Conservation (phyloP, 2,329 filamentous ascomycete genomes). For the Microdochium bolleyi region DNA sequence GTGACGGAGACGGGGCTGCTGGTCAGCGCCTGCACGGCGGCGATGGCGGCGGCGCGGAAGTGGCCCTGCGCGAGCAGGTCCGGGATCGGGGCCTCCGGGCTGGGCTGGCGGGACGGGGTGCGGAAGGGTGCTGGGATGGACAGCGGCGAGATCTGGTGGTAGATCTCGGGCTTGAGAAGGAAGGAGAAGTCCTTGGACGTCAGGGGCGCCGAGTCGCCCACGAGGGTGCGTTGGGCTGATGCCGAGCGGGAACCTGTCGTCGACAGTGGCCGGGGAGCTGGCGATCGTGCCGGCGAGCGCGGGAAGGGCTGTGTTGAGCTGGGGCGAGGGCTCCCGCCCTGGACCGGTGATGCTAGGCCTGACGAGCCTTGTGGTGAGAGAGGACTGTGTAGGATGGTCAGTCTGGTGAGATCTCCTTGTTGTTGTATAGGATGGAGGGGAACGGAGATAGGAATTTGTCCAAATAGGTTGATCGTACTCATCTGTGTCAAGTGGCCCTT, state of each 20-base stretch:
- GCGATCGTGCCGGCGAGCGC: slow-evolving; percentile 10
- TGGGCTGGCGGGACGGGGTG: slow-evolving; percentile 55
- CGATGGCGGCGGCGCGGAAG: slow-evolving; percentile 71
- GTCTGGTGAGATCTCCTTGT: neutral
- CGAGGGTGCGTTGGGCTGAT: slow-evolving; percentile 6
- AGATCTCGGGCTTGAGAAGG: slow-evolving; percentile 72
- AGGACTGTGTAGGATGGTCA: slow-evolving; percentile 10
- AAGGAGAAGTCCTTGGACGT: slow-evolving; percentile 69
- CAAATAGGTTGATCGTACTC: too few relatives aligned
- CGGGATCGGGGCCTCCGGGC: slow-evolving; percentile 55
- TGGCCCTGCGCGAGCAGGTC: slow-evolving; percentile 64
- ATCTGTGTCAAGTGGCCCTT: slow-evolving; percentile 67
- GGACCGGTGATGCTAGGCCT: slow-evolving; percentile 13
- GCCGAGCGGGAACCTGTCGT: slow-evolving; percentile 4
- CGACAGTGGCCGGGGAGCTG: slow-evolving; percentile 4
- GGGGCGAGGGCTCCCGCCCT: slow-evolving; percentile 12
- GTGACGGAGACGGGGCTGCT: slow-evolving; percentile 26
- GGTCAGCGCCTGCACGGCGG: slow-evolving; percentile 54
- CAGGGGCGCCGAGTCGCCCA: slow-evolving; percentile 17
- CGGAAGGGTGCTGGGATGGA: slow-evolving; percentile 60
- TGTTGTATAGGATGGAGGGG: too few relatives aligned
- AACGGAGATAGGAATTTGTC: too few relatives aligned
- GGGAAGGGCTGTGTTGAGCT: slow-evolving; percentile 9
- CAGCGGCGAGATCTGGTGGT: slow-evolving; percentile 67
- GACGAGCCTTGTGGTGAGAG: slow-evolving; percentile 14